Base-by-base conservation (phyloP, 2,329 filamentous ascomycete species). In the Ophiostoma piceae region DNA sequence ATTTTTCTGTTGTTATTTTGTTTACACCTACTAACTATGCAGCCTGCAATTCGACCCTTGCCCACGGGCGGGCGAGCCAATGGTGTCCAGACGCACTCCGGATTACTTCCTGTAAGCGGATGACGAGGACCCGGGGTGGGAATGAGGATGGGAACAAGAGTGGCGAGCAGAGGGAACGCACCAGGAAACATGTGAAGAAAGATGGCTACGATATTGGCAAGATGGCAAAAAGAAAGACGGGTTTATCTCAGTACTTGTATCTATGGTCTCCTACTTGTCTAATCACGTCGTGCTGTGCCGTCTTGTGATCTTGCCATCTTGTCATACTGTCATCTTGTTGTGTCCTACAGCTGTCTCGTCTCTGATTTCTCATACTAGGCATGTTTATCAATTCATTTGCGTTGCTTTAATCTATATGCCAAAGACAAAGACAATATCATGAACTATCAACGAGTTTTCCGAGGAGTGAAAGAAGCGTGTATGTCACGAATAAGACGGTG, bases 1-100 rank as follows among this genome's bases (percentile, higher is more conserved):
- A n/a, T n/a, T 7, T 8, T 19, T 29, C 29, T n/a, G 62, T 12
- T 8, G 47, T 19, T 39, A 0, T 19, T 39, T 41, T 43, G 39
- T 69, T 29, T 51, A 47, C 74, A 80, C 72, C 29, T 64, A 19
- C 67, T 43, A 35, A 54, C 66, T 47, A n/a, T 37, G 71, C 77
- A 99, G 95, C 90, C 84, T 99, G 82, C 95, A 99, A 89, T 99
- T 98, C 80, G 95, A 99, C 79, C 95, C 95, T 69, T 98, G 95
- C 85, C 95, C 95, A 70, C 89, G 95, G 81, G 94, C 95, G 75
- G 95, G 95, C 76, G 95, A 99, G 80, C 95, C 95, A 32, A 98
- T 98, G 95, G 95, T 99, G 74, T 98, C 95, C 79, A 90, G 95
- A 85, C 89, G 91, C 88, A 83, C 80, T 37, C 70, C 68, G 22